Base-by-base conservation (phyloP, 2,329 filamentous ascomycete species). In the Domatiomyces catenatus region DNA sequence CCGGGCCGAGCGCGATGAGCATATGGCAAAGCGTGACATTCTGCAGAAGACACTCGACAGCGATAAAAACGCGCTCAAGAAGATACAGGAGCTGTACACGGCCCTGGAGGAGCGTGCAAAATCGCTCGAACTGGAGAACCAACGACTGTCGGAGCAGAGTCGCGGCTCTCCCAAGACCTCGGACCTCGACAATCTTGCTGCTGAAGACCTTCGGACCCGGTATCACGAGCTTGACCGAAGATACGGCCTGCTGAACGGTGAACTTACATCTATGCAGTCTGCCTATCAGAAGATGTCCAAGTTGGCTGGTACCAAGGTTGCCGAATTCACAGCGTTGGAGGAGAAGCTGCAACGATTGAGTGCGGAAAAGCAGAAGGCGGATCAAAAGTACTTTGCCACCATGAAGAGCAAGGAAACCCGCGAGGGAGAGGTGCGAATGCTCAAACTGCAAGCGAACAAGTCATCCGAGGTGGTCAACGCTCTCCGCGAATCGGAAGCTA, bases 301-400 rank as follows among this genome's bases (percentile, higher is more conserved):
- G 19, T 68, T 94, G 52, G 88, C 88, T 6, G 82, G 83, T 48
- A 90, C 87, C 70, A 96, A 94, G 67, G 80, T 94, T 32, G 76
- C 83, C 60, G 88, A 94, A 55, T 80, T 85, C 48, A 71, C 75
- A 5, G 73, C 76, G 3, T 71, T 87, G 62, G 89, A 96, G 68
- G 88, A 94, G 51, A 84, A 83, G 55, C 73, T 90, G 39, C 71
- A 79, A 17, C 73, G 84, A 20, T 70, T 93, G 18, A 79, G 79
- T 42, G 86, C 87, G 0, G 88, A 98, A 67, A 98, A 98, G 71
- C 81, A 83, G 57, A 96, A 95, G 67, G 90, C 90, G 1, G 92
- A 98, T 62, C 90, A 96, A 63, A 96, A 96, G 67, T 98, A 94
- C 64, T 96, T 96, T 66, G 86, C 86, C 1, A 87, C 89, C 7